Conservation (phyloP, 1,139 yeast genomes). For the Yamadazyma jaroonii region DNA sequence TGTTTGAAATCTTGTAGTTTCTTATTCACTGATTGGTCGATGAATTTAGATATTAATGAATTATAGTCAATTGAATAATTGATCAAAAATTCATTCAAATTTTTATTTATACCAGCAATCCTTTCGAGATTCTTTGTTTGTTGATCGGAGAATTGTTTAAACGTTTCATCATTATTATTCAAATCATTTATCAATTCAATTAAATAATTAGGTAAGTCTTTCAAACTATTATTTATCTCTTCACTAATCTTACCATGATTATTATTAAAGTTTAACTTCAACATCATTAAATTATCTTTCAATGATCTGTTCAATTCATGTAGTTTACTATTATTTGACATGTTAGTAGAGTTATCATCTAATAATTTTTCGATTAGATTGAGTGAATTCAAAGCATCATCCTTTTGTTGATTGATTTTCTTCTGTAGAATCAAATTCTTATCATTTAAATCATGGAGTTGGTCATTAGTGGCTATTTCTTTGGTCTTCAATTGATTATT, state of each 20-base stretch:
- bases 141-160: conserved; percentile 10
- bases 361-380: not conserved
- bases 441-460: conserved; percentile 3
- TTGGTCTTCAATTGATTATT: conserved; percentile 6
- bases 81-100: conserved; percentile 15
- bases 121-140: conserved; percentile 9
- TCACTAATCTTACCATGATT: conserved; percentile 10
- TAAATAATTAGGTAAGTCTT: conserved; percentile 11
- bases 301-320: conserved; percentile 6
- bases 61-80: conserved; percentile 13
- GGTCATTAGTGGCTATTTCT: conserved; percentile 5
- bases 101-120: conserved; percentile 14
- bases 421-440: not conserved
- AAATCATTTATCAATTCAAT: conserved; percentile 11
- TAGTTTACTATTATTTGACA: conserved; percentile 2
- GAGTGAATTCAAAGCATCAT: conserved; percentile 7
- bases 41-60: conserved; percentile 9
- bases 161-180: conserved; percentile 11
- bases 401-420: conserved; percentile 1
- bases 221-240: conserved; percentile 10
- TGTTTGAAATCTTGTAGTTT: conserved; percentile 10
- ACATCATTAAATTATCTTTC: conserved; percentile 8
- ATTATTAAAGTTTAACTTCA: conserved; percentile 11
- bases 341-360: conserved; percentile 1
- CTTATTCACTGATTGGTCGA: conserved; percentile 7